Evolutionary conservation across 108 stramenopile species (phyloP).

Genomic region (Cyclotella choctawhatcheeana): DNA sequence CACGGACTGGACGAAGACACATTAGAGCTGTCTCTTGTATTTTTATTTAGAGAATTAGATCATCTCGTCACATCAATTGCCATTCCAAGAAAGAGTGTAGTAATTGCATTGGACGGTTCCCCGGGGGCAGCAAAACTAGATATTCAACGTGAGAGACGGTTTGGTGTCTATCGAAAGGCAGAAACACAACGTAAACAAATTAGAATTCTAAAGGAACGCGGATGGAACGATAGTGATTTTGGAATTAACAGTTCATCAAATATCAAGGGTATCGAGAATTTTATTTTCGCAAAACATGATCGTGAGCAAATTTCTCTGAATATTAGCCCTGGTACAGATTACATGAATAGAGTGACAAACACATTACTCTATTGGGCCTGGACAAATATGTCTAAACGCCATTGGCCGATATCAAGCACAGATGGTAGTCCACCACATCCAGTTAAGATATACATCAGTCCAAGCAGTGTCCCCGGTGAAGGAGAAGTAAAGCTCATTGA

Average conservation of each 20-base stretch:
- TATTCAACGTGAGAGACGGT: conserved; percentile 75
- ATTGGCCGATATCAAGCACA: conserved; percentile 15
- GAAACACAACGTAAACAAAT: conserved; percentile 56
- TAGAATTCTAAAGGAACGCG: conserved; percentile 38
- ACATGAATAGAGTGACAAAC: conserved; percentile 69
- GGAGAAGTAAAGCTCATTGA: conserved; percentile 92
- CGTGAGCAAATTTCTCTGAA: conserved; percentile 55
- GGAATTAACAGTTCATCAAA: conserved; percentile 11
- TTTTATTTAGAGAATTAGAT: conserved; percentile 80
- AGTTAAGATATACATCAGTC: conserved; percentile 73
- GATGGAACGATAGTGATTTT: conserved; percentile 47
- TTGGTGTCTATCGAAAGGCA: conserved; percentile 45
- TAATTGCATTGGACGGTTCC: conserved; percentile 87
- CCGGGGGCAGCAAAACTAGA: conserved; percentile 85
- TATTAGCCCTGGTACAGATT: conserved; percentile 82
- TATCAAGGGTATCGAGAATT: conserved; percentile 25
- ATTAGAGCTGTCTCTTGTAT: conserved; percentile 51
- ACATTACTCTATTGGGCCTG: conserved; percentile 90
- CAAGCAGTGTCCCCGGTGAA: conserved; percentile 84
- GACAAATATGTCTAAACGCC: conserved; percentile 58
- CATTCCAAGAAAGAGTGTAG: conserved; percentile 72
- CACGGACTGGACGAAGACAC: conserved; percentile 34
- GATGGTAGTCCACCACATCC: conserved; percentile 1
- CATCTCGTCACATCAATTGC: conserved; percentile 47
- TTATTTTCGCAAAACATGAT: conserved; percentile 28